Evolutionary conservation across 495 filamentous ascomycete species (phyloP).

Genomic region (Amphirosellinia nigrospora): DNA sequence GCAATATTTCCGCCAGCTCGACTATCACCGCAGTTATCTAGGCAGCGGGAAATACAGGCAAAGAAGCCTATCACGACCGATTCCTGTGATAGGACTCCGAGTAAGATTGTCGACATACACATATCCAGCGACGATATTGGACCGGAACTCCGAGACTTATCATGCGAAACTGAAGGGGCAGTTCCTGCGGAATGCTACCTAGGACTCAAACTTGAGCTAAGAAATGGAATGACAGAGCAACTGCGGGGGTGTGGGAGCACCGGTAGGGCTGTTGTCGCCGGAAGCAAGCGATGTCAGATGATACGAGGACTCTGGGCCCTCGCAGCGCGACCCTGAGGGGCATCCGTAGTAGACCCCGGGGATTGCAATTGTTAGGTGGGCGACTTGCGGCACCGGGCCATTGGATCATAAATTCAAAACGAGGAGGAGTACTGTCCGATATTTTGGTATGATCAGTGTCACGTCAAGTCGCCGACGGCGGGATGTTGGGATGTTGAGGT

Average conservation of each 20-base stretch:
- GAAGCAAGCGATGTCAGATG: slow-evolving; percentile 11
- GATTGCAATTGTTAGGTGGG: not conserved
- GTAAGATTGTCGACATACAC: slow-evolving; percentile 15
- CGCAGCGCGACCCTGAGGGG: not conserved
- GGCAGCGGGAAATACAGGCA: slow-evolving; percentile 7
- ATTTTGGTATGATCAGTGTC: not conserved
- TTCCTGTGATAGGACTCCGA: not conserved
- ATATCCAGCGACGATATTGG: slow-evolving; percentile 14
- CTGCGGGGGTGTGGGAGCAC: not conserved
- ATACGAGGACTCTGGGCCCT: not conserved
- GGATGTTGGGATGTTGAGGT: not conserved
- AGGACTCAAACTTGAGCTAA: not conserved
- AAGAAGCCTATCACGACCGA: slow-evolving; percentile 5
- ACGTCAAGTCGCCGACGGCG: not conserved
- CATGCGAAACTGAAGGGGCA: slow-evolving; percentile 18
- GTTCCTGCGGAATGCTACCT: not conserved
- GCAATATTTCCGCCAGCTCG: slow-evolving; percentile 1
- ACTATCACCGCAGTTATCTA: slow-evolving; percentile 16
- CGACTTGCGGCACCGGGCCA: not conserved
- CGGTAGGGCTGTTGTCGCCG: not conserved
- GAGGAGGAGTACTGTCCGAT: not conserved
- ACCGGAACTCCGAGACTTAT: slow-evolving; percentile 22
- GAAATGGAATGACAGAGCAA: not conserved
- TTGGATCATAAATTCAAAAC: slow-evolving; percentile 10
- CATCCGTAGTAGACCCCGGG: slow-evolving; percentile 7